Base-by-base conservation (phyloP, 139 green algal genomes). In the Choricystis sp. region DNA sequence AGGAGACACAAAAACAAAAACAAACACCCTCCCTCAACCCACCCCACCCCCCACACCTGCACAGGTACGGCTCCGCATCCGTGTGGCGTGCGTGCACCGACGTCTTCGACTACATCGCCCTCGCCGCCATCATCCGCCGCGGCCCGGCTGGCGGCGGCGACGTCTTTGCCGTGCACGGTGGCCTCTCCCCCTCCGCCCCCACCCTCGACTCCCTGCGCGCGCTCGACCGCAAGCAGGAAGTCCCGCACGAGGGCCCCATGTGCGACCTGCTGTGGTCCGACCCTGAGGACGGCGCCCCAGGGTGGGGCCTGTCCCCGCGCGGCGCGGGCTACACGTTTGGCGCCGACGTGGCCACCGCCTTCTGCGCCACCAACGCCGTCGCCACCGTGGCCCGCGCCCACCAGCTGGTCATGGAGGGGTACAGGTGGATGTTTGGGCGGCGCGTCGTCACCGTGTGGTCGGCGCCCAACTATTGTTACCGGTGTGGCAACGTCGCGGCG, bases 381-480 rank as follows among this genome's bases (percentile, higher is more conserved):
- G 80, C 94, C 24, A 72, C 96, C 56, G 95, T 98, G 26, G 81
- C 77, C 21, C 71, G 93, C 0, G 92, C 92, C 29, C 92, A 98
- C 72, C 90, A 97, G 81, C 86, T 97, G 49, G 92, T 99, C 20
- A 99, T 98, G 93, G 92, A 99, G 68, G 93, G 93, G 25, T 98
- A 96, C 85, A 98, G 98, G 78, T 88, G 79, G 76, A 98, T 99
- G 93, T 99, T 99, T 66, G 79, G 87, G 67, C 76, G 94, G 57
- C 80, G 83, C 70, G 73, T 99, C 28, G 93, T 99, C 5, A 99
- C 93, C 0, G 93, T 99, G 16, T 99, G 93, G 93, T 90, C 76
- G 0, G 93, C 93, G 27, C 93, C 93, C 5, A 99, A 99, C 81
- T 99, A 99, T 77, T 99, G 93, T 79, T 99, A 98, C 83, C 72